Evolutionary conservation across 345 rosid genomes (phyloP), one percentile per base, ranked within the genome.

Genomic region (Kernera saxatilis): DNA sequence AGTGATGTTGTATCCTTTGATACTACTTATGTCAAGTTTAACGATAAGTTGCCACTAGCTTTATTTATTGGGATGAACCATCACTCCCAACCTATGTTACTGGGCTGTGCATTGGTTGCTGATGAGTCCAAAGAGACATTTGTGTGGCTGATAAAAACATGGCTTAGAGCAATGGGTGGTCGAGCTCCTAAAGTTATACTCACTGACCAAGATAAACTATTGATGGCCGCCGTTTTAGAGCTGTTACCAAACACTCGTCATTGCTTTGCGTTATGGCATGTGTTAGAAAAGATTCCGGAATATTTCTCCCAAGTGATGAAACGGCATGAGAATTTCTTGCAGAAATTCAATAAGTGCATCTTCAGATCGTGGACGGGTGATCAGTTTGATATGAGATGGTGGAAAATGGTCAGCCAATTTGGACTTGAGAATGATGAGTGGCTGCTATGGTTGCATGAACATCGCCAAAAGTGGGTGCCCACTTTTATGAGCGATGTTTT

Each of bases 291-390:
- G 71, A 49, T 82, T 35, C 85, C 85, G 56, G 77, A 82, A 36
- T 71, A 69, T 29, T 74, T 80, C 69, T 75, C 80, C 12, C 64
- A 68, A 54, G 85, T 80, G 60, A 77, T 77, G 71, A 81, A 78
- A 39, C 72, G 61, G 9, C 82, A 80, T 6, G 85, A 85, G 49
- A 81, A 82, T 32, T 87, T 87, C 70, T 71, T 82, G 83, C 70
- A 67, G 50, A 84, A 85, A 45, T 87, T 87, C 64, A 81, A 84
- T 10, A 85, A 85, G 64, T 87, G 92, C 79, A 71, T 87, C 70
- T 85, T 84, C 67, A 85, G 79, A 19, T 87, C 92, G 6, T 87
- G 92, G 92, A 79, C 83, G 8, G 73, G 77, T 25, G 86, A 79
- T 19, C 79, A 82, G 51, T 85, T 87, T 58, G 79, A 68, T 64